Conservation (phyloP, 148 eudicot species). For the Limonium bicolor region DNA sequence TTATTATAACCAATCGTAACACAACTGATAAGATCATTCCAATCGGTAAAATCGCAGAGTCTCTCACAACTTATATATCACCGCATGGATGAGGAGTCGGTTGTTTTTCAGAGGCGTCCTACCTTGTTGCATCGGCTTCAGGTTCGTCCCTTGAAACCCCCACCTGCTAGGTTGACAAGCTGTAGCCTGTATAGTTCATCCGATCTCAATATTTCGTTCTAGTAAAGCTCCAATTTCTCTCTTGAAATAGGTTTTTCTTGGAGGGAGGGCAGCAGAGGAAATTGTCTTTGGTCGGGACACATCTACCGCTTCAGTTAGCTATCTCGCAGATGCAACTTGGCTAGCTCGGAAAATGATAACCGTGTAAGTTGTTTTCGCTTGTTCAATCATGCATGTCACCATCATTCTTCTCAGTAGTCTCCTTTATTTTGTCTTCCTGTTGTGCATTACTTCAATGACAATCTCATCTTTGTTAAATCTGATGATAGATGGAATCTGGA, state of each 20-base stretch:
- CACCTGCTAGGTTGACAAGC: background rate
- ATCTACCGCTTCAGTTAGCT: constrained; percentile 71
- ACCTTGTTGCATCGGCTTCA: constrained; percentile 89
- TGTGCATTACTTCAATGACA: constrained; percentile 3
- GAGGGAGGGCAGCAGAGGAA: constrained; percentile 97
- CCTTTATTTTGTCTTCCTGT: background rate
- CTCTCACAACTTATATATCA: constrained; percentile 67
- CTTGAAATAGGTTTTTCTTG: constrained; percentile 56
- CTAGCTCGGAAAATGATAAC: constrained; percentile 90
- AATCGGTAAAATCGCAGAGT: no score
- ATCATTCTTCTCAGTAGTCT: background rate
- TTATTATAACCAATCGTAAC: no score
- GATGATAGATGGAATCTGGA: constrained; percentile 82
- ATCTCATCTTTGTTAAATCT: constrained; percentile 21
- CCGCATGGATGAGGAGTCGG: constrained; percentile 75
- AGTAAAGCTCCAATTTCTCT: no score
- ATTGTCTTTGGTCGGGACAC: constrained; percentile 76
- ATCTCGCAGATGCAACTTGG: constrained; percentile 97
- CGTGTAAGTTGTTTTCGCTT: constrained; percentile 28
- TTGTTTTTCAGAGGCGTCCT: constrained; percentile 68
- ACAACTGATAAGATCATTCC: no score
- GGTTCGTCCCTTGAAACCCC: constrained; percentile 42
- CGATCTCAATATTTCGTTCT: background rate
- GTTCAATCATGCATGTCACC: background rate
- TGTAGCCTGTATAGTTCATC: background rate